These are phyloP conservation scores for Trichosporon asahii DNA, from an alignment of 1,284 basidiomycete genomes.

Conservation along the genomic window DNA sequence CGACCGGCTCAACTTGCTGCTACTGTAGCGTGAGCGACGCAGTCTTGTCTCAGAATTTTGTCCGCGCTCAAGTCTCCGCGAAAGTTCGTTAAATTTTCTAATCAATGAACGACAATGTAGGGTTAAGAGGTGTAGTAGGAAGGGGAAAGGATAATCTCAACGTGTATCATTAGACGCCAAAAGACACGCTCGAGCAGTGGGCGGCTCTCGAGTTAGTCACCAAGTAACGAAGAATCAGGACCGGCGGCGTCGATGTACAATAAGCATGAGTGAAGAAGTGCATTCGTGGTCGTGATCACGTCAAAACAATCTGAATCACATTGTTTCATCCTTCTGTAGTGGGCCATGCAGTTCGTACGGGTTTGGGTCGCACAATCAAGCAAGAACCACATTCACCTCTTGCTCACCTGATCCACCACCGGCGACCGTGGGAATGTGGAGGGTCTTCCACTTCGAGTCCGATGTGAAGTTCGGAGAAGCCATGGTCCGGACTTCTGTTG, in stretches of 20 bases:
- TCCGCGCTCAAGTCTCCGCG: neutral
- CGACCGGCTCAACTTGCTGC: neutral
- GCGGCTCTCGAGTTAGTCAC: neutral
- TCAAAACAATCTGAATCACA: neutral
- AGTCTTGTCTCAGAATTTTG: neutral
- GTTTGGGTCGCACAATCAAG: too few relatives aligned
- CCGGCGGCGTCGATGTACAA: neutral
- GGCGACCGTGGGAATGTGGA: neutral
- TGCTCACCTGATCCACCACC: too few relatives aligned
- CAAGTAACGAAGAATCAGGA: neutral
- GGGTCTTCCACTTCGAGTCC: neutral
- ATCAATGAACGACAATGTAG: neutral
- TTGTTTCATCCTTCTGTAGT: neutral
- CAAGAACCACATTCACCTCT: too few relatives aligned
- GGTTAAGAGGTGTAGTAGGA: neutral
- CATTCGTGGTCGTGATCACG: slow-evolving; percentile 1
- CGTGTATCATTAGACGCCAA: neutral
- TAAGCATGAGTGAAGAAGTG: neutral
- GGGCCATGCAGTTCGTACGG: neutral
- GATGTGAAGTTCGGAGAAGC: neutral
- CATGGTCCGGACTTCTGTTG: neutral
- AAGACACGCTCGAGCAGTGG: neutral
- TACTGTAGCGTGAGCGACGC: neutral
- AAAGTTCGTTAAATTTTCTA: neutral
- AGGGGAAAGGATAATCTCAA: neutral